Base-by-base conservation (phyloP, 75 land plant genomes). In the Ceratopteris richardii region DNA sequence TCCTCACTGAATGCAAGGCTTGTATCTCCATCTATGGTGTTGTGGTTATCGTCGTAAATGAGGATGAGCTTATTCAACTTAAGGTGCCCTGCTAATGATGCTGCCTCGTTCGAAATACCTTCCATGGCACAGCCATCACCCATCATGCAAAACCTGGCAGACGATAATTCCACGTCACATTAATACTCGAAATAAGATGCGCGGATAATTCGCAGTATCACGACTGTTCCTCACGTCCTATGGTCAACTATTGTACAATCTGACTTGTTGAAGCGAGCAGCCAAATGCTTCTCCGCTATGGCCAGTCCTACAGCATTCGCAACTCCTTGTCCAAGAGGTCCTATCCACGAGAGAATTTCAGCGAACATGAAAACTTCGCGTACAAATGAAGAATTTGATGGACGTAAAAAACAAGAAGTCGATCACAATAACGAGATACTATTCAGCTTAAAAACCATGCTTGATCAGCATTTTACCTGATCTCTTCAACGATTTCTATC, bases 81-180 rank as follows among this genome's bases (percentile, higher is more conserved):
- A 83, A 80, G 77, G 58, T 80, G 83, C 13, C 60, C 83, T 9
- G 83, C 83, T 6, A 83, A 60, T 21, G 86, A 76, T 46, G 86
- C 83, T 36, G 86, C 79, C 68, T 83, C 86, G 55, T 83, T 67
- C 17, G 80, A 69, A 53, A 83, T 80, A 31, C 86, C 86, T 63
- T 83, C 86, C 83, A 83, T 83, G 18, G 80, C 83, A 77, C 83
- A 80, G 6, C 86, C 86, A 70, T 83, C 86, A 20, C 86, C 83
- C 86, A 83, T 80, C 46, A 83, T 83, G 60, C 86, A 83, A 55
- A 54, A 81, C 13, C 84, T 81, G 69, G 1, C 18, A 9, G 37
- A 33, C 37, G 9, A 9, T 33, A 9, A 33, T n/a, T n/a, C n/a
- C n/a, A n/a, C n/a, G n/a, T n/a, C n/a, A n/a, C n/a, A n/a, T n/a